Evolutionary conservation across 192 early-diverging fungal genomes (phyloP).

Genomic region (Entomortierella beljakovae): DNA sequence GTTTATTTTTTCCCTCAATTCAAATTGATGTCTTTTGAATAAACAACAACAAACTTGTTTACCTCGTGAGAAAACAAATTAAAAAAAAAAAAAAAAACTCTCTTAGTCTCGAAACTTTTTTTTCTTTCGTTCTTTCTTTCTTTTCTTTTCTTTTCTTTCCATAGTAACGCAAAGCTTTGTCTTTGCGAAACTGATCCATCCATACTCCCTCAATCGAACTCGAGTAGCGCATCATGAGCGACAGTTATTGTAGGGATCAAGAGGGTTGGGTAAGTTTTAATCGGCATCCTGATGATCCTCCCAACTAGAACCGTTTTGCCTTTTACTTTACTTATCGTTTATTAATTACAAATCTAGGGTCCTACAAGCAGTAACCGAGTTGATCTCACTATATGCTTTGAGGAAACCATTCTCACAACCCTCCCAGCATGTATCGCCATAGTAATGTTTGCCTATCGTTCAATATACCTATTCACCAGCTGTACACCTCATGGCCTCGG

Average conservation of each 20-base stretch:
- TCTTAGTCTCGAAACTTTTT: too few species aligned
- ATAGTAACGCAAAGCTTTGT: neutral
- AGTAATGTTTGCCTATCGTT: neutral
- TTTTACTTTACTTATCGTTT: neutral
- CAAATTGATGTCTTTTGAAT: too few species aligned
- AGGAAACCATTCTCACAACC: conserved; percentile 21
- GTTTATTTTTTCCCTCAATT: too few species aligned
- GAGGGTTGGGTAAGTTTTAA: conserved; percentile 34
- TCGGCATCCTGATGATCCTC: neutral
- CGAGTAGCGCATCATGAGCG: too few species aligned
- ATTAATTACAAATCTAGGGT: conserved; percentile 8
- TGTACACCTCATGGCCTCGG: conserved; percentile 26
- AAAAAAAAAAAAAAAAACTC: too few species aligned
- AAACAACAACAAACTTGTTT: too few species aligned
- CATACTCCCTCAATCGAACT: neutral
- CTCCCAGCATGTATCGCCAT: conserved; percentile 23
- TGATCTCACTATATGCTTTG: conserved; percentile 31
- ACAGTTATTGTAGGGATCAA: conserved; percentile 15
- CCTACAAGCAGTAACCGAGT: conserved; percentile 8
- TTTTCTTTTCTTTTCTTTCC: neutral
- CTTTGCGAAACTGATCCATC: neutral
- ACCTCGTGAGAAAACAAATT: too few species aligned
- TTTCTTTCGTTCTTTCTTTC: neutral
- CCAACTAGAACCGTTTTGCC: neutral
- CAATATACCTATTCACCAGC: neutral